phyloP scores from a whole-genome alignment of 352 stramenopile genomes.

The Pythium apleroticum region DNA sequence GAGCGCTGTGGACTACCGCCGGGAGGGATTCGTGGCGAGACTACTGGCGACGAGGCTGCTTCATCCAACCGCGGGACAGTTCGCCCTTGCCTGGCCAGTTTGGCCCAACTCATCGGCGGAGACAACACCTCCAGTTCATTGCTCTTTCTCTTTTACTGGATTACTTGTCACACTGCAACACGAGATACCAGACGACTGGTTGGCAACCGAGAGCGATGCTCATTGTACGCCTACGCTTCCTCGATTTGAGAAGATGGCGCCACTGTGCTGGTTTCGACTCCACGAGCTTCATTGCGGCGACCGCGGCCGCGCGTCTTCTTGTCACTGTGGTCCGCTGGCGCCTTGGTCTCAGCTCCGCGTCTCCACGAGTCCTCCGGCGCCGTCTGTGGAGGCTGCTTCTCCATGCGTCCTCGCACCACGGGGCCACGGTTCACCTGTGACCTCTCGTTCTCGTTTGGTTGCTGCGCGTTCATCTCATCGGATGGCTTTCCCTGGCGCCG shows the following conservation, averaged over 20 bases:
- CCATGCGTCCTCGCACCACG: background rate
- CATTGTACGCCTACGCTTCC: background rate
- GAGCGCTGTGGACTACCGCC: no score
- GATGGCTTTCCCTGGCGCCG: background rate
- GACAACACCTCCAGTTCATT: no score
- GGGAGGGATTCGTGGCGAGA: no score
- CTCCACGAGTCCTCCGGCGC: constrained; percentile 1
- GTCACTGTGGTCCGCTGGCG: background rate
- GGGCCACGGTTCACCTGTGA: background rate
- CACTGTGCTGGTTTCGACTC: background rate
- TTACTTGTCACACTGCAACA: background rate
- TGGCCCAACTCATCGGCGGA: no score
- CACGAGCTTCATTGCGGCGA: background rate
- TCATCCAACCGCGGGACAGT: no score
- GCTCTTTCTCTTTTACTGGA: no score
- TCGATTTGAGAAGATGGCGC: background rate
- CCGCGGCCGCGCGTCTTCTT: background rate
- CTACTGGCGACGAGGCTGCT: no score
- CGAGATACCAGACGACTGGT: no score
- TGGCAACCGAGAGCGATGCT: no score
- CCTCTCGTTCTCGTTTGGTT: constrained; percentile 3
- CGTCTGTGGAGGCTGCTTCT: background rate
- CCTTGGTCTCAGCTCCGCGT: background rate
- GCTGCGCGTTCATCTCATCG: background rate
- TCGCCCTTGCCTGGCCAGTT: no score